phyloP scores from a whole-genome alignment of 345 rosid genomes.

The Chamaenerion angustifolium region DNA sequence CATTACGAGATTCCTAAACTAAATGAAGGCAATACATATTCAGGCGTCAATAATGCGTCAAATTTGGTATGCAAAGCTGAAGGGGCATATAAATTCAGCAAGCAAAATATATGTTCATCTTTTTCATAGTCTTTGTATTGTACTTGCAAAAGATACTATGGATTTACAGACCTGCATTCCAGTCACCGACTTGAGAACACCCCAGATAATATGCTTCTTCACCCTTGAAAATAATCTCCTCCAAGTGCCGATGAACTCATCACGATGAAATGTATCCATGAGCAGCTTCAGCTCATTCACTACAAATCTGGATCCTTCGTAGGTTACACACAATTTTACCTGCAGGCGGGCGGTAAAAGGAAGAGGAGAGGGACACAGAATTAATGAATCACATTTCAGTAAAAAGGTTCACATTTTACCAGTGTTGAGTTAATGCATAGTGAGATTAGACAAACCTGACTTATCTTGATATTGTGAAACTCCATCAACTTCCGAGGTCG shows the following conservation, averaged over 20 bases:
- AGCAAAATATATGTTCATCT: too few species aligned
- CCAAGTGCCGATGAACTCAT: constrained; percentile 90
- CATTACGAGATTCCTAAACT: too few species aligned
- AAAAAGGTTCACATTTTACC: too few species aligned
- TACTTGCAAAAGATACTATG: too few species aligned
- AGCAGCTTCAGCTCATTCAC: constrained; percentile 90
- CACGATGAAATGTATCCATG: constrained; percentile 90
- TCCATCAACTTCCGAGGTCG: constrained; percentile 85
- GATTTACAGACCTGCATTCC: constrained; percentile 67
- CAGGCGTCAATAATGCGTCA: too few species aligned
- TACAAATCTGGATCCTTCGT: constrained; percentile 88
- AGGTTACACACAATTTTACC: constrained; percentile 87
- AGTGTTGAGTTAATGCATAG: background rate
- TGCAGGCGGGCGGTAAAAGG: constrained; percentile 14
- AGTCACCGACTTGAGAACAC: constrained; percentile 88
- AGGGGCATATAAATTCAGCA: too few species aligned
- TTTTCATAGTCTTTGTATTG: too few species aligned
- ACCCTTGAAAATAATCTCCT: constrained; percentile 95
- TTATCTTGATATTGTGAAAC: constrained; percentile 82
- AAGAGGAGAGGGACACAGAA: background rate
- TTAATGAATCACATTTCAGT: background rate
- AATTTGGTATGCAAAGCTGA: too few species aligned
- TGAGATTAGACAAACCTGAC: constrained; percentile 49
- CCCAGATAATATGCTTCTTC: constrained; percentile 97
- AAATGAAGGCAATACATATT: too few species aligned